Evolutionary conservation across 306 rosid genomes (phyloP).

Genomic region (Quercus rubra): DNA sequence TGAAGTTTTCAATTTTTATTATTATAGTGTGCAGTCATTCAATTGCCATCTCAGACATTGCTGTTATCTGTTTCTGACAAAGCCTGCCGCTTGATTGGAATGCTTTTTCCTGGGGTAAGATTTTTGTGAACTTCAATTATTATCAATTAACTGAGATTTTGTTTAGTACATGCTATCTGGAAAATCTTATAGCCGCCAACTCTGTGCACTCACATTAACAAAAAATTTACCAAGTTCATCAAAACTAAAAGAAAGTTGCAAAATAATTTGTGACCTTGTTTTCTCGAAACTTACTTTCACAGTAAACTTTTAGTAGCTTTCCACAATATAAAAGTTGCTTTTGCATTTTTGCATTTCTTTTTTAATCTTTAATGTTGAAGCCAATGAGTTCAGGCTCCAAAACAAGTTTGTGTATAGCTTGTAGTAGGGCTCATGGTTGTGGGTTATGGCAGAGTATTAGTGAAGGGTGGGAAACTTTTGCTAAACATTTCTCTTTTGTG

Average conservation of each 20-base stretch:
- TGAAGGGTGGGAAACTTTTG: too few relatives aligned
- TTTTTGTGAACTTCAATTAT: background rate
- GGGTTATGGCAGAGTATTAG: too few relatives aligned
- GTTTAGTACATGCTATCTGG: background rate
- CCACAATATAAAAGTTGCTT: background rate
- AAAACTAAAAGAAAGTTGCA: constrained; percentile 3
- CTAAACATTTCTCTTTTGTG: too few relatives aligned
- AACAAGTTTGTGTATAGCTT: constrained; percentile 1
- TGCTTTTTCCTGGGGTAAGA: constrained; percentile 98
- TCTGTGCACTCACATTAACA: constrained; percentile 10
- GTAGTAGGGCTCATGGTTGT: too few relatives aligned
- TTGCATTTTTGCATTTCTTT: background rate
- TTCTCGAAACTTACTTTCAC: background rate
- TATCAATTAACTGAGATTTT: background rate
- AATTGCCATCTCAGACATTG: constrained; percentile 91
- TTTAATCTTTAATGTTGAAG: background rate
- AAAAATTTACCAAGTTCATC: constrained; percentile 5
- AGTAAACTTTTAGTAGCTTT: background rate
- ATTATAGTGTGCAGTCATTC: constrained; percentile 96
- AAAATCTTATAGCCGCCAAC: constrained; percentile 2
- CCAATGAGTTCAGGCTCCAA: background rate
- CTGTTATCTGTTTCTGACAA: constrained; percentile 91
- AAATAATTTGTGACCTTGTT: background rate
- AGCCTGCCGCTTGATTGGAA: constrained; percentile 93
- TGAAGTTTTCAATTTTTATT: constrained; percentile 17